Base-by-base conservation (phyloP, 2,329 filamentous ascomycete species). In the Colletotrichum sublineola region DNA sequence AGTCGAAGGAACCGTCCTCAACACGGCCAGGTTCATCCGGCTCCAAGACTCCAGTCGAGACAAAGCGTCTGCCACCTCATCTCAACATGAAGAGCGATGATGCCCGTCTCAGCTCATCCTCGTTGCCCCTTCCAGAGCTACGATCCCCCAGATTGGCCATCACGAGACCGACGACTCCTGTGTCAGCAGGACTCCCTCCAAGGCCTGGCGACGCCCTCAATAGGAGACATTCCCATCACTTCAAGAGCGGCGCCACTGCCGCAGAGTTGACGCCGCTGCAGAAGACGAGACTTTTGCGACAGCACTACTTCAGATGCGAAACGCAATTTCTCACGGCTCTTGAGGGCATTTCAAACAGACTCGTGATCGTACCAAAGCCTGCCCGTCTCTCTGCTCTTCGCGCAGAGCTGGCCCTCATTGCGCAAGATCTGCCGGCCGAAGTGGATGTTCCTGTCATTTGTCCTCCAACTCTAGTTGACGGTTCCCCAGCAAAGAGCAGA, bases 361-460 rank as follows among this genome's bases (percentile, higher is more conserved):
- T 96, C 56, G 93, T 96, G 7, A 87, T 92, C 66, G 94, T 96
- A 6, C 94, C 94, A 1, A 96, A 96, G 79, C 90, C 91, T 44
- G 94, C 94, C 52, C 90, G 94, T 42, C 86, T 96, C 76, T 96
- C 94, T 80, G 94, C 94, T 53, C 84, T 96, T 57, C 89, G 94
- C 69, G 94, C 94, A 3, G 94, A 96, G 81, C 86, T 96, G 73
- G 94, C 93, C 18, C 85, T 96, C 46, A 93, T 96, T 74, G 92
- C 91, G 2, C 93, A 94, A 77, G 94, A 96, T 78, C 83, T 96
- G 56, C 94, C 94, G 0, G 92, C 94, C 5, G 94, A 96, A 81
- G 91, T 96, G 20, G 94, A 96, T 77, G 93, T 96, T 67, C 94
- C 94, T 0, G 87, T 95, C 11, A 93, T 96, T 67, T 95, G 93